phyloP scores from a whole-genome alignment of 345 rosid genomes.

The Citrus sp. region DNA sequence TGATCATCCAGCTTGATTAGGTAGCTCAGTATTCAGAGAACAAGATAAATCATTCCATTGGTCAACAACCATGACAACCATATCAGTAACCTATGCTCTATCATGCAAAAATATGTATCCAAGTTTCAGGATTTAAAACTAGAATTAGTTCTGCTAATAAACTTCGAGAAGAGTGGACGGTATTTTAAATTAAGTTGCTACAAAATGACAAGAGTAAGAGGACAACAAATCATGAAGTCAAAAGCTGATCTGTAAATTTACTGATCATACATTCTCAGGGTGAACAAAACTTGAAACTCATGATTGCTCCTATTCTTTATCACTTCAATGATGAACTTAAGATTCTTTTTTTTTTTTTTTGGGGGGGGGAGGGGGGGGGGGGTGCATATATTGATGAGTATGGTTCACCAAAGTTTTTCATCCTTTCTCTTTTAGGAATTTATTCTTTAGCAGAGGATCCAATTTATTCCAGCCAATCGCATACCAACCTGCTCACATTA shows the following conservation, averaged over 20 bases:
- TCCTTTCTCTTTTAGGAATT: neutral
- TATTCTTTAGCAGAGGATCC: neutral
- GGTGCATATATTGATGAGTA: neutral
- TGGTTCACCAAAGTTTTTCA: neutral
- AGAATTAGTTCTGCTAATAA: neutral
- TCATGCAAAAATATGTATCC: neutral
- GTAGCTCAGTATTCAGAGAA: neutral
- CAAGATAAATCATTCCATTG: neutral
- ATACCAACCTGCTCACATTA: neutral
- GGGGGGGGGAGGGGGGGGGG: too few relatives aligned
- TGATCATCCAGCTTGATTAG: neutral
- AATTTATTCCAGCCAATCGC: neutral
- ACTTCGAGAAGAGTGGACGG: neutral
- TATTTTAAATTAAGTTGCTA: neutral
- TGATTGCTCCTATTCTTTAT: neutral
- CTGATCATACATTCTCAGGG: neutral
- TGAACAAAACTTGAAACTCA: neutral
- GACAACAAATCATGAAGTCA: neutral
- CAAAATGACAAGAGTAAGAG: neutral
- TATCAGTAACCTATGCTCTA: neutral
- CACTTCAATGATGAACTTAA: too few relatives aligned
- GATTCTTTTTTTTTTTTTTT: neutral
- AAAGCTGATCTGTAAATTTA: neutral
- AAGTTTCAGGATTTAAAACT: neutral
- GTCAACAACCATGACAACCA: too few relatives aligned